A percentile compares a stretch with the other conserved stretches of the same genome.
Conservation (phyloP, 1,284 basidiomycete species). For the Malassezia yamatoensis region DNA sequence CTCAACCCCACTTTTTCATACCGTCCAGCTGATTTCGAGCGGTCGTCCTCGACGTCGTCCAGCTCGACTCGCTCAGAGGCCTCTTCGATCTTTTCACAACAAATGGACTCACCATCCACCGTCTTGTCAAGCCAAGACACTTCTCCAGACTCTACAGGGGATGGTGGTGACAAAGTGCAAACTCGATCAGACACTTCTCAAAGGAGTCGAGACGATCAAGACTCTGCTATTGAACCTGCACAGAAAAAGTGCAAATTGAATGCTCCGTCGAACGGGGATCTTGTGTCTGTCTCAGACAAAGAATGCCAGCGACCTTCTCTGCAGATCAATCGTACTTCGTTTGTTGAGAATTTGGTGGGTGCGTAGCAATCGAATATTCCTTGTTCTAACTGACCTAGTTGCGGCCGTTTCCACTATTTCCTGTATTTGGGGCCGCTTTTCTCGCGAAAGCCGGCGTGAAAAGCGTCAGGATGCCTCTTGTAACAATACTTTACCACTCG, state of each 20-base stretch:
- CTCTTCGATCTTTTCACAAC: constrained; percentile 26
- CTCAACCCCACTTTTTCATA: too few relatives aligned
- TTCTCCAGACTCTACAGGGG: constrained; percentile 10
- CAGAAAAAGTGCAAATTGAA: constrained; percentile 7
- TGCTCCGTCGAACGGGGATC: background rate
- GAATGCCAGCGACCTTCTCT: background rate
- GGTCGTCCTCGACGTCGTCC: background rate
- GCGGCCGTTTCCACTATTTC: constrained; percentile 8
- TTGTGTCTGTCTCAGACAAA: background rate
- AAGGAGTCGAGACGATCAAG: too few relatives aligned
- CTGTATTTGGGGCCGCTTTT: constrained; percentile 14
- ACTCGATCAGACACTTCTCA: background rate
- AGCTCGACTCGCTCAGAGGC: constrained; percentile 11
- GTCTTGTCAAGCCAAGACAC: constrained; percentile 7
- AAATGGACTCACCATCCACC: constrained; percentile 16
- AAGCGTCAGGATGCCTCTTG: background rate
- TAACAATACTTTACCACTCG: constrained; percentile 31
- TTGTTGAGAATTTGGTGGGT: constrained; percentile 16
- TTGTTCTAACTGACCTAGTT: background rate
- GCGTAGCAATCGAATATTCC: background rate
- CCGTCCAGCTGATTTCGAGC: too few relatives aligned
- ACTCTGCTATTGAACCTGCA: background rate
- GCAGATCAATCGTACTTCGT: constrained; percentile 8
- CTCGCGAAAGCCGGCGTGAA: constrained; percentile 18
- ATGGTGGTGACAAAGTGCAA: background rate